Evolutionary conservation across 1,284 basidiomycete genomes (phyloP).

Genomic region (Coniferiporia weirii): DNA sequence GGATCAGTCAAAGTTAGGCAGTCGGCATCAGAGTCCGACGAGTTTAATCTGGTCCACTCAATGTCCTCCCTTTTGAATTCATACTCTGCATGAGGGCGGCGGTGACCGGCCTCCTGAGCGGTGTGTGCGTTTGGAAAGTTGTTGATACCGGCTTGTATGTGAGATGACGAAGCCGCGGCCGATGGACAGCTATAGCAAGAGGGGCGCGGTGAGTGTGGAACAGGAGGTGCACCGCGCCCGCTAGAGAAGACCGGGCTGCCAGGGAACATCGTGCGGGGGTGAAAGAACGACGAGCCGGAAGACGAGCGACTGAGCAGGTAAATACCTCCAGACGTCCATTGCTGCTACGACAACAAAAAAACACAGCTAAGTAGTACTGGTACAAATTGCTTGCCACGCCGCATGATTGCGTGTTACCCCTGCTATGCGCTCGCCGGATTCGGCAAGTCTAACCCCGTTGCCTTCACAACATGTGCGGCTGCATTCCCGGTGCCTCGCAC

Average conservation of each 20-base stretch:
- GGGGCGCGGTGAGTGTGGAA: not conserved
- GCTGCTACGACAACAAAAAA: not conserved
- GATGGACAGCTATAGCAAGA: slow-evolving; percentile 6
- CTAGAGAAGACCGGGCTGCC: slow-evolving; percentile 5
- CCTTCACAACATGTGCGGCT: not conserved
- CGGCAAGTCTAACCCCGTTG: not conserved
- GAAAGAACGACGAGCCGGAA: not conserved
- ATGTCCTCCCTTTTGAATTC: not conserved
- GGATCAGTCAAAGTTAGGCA: not conserved
- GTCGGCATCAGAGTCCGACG: not conserved
- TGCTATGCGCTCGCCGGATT: not conserved
- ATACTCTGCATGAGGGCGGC: too few relatives aligned
- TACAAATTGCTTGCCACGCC: too few relatives aligned
- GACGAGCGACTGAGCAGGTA: not conserved
- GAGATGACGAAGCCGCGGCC: slow-evolving; percentile 9
- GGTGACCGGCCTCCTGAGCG: too few relatives aligned
- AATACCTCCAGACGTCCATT: not conserved
- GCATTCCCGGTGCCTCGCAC: not conserved
- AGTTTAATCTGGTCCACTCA: slow-evolving; percentile 5
- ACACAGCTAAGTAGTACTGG: too few relatives aligned
- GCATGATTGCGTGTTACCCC: too few relatives aligned
- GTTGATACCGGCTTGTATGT: not conserved
- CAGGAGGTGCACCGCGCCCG: not conserved
- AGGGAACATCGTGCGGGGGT: not conserved
- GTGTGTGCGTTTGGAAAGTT: not conserved